phyloP scores from a whole-genome alignment of 805 yeast genomes.

The Candida coquimbonensis region DNA sequence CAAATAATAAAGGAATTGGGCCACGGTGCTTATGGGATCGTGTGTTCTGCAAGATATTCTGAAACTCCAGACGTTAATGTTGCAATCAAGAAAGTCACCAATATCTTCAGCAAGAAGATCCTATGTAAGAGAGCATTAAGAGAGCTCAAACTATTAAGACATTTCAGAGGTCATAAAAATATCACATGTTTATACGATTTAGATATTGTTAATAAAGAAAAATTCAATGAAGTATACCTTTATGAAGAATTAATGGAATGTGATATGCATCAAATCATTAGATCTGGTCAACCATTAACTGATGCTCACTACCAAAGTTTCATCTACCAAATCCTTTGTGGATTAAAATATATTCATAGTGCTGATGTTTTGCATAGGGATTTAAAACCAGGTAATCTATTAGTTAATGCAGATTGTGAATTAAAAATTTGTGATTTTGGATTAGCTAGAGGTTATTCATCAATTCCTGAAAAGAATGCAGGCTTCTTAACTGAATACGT shows the following conservation, averaged over 20 bases:
- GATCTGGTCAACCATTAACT: conserved; percentile 87
- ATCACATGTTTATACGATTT: conserved; percentile 92
- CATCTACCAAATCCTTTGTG: conserved; percentile 86
- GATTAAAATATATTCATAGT: conserved; percentile 81
- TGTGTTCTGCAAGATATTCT: conserved; percentile 84
- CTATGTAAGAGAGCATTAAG: conserved; percentile 87
- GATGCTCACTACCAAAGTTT: conserved; percentile 95
- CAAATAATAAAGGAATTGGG: conserved; percentile 90
- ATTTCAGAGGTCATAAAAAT: conserved; percentile 93
- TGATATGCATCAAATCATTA: conserved; percentile 94
- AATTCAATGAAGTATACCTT: conserved; percentile 86
- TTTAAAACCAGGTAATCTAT: conserved; percentile 85
- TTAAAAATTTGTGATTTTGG: conserved; percentile 96
- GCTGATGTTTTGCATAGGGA: conserved; percentile 93
- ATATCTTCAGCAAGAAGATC: conserved; percentile 85
- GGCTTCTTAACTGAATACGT: conserved; percentile 98
- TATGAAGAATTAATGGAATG: conserved; percentile 98
- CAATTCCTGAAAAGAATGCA: conserved; percentile 74
- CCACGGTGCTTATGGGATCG: conserved; percentile 97
- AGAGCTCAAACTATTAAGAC: conserved; percentile 83
- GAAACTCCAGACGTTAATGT: conserved; percentile 72
- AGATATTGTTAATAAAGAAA: conserved; percentile 66
- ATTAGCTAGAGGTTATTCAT: conserved; percentile 83
- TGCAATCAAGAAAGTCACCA: conserved; percentile 94
- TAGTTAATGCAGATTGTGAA: conserved; percentile 95